These are phyloP conservation scores for Calonectria pseudoreteaudii DNA, from an alignment of 2,329 filamentous ascomycete genomes.

Conservation along the genomic window DNA sequence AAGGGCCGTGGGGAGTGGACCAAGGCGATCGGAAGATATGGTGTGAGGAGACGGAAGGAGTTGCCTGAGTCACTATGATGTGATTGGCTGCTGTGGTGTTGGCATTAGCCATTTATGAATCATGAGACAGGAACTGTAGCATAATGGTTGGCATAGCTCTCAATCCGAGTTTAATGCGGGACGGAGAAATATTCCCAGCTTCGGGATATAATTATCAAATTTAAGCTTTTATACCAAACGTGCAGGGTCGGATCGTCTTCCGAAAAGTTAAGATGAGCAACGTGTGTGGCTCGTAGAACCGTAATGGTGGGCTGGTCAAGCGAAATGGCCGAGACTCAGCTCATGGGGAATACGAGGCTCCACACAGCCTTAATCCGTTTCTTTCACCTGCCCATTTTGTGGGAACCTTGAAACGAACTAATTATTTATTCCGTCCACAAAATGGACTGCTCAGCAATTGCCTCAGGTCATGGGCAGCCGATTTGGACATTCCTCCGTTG, in stretches of 20 bases:
- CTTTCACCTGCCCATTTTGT: constrained; percentile 1
- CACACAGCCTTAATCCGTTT: constrained; percentile 1
- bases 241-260: neutral
- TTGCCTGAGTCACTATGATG: neutral
- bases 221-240: neutral
- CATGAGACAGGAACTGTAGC: neutral
- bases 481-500: neutral
- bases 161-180: neutral
- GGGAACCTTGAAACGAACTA: neutral
- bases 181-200: neutral
- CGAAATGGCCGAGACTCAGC: neutral
- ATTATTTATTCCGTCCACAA: constrained; percentile 2
- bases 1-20: constrained; percentile 25
- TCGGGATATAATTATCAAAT: neutral
- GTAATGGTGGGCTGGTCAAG: neutral
- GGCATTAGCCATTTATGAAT: neutral
- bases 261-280: neutral
- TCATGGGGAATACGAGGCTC: neutral
- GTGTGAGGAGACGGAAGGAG: constrained; percentile 9
- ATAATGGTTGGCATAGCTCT: neutral
- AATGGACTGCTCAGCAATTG: neutral
- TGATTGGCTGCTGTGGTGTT: neutral
- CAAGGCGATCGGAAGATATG: constrained; percentile 26
- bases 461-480: neutral
- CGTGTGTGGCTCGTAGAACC: neutral